Percentiles rank a stretch among this genome's conserved stretches.
These are phyloP conservation scores for Beauveria asiatica DNA, from an alignment of 2,329 filamentous ascomycete species.

Conservation along the genomic window DNA sequence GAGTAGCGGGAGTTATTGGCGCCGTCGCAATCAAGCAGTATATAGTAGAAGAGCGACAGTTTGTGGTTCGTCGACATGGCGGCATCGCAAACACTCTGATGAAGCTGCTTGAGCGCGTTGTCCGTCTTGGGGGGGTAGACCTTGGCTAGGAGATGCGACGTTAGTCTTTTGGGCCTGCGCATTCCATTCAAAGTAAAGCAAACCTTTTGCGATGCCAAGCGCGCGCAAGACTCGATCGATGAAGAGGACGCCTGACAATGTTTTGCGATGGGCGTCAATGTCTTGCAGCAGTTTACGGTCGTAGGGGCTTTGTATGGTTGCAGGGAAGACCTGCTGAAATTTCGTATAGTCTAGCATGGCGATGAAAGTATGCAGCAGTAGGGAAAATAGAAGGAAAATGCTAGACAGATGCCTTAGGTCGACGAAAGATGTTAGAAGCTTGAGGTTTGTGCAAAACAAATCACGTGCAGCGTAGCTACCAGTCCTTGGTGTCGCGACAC, in stretches of 20 bases:
- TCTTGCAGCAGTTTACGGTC: slow-evolving; percentile 51
- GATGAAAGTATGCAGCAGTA: neutral
- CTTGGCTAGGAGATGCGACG: slow-evolving; percentile 36
- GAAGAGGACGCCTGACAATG: slow-evolving; percentile 63
- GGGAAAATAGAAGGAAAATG: neutral
- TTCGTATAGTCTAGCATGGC: slow-evolving; percentile 52
- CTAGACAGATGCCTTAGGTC: slow-evolving; percentile 27
- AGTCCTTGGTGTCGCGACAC: neutral
- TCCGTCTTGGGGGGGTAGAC: slow-evolving; percentile 68
- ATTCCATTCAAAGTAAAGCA: neutral
- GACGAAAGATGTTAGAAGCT: neutral
- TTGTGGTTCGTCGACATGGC: slow-evolving; percentile 65
- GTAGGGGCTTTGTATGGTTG: slow-evolving; percentile 52
- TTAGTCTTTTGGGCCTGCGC: neutral
- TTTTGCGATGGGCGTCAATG: slow-evolving; percentile 59
- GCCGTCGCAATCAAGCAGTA: slow-evolving; percentile 65
- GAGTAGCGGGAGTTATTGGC: slow-evolving; percentile 40
- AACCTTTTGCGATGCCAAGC: slow-evolving; percentile 62
- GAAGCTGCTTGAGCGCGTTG: slow-evolving; percentile 57
- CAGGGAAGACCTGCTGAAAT: slow-evolving; percentile 60
- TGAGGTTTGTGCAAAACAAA: neutral
- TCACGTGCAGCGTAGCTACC: neutral
- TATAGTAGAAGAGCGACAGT: slow-evolving; percentile 74
- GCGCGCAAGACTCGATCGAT: slow-evolving; percentile 69
- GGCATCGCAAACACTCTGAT: slow-evolving; percentile 59